phyloP scores from a whole-genome alignment of 1,139 yeast species.

The Geotrichum carabidarum region DNA sequence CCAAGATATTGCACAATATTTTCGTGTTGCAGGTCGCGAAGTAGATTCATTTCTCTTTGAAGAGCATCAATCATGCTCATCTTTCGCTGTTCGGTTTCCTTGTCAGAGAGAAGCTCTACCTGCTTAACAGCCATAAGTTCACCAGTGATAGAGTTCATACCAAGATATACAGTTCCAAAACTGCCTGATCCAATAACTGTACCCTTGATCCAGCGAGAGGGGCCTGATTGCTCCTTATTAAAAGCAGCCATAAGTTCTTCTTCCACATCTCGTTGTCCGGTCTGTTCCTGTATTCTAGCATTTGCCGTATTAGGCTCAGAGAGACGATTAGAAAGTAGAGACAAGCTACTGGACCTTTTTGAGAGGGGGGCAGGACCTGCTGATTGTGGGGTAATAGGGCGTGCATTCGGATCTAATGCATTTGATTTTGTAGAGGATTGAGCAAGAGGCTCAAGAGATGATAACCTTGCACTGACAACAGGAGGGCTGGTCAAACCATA shows the following conservation, averaged over 20 bases:
- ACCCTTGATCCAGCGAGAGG: conserved; percentile 82
- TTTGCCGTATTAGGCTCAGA: conserved; percentile 1
- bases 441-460: neutral
- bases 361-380: conserved; percentile 7
- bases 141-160: conserved; percentile 88
- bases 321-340: conserved; percentile 8
- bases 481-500: neutral
- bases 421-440: neutral
- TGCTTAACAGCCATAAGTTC: conserved; percentile 97
- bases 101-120: conserved; percentile 56
- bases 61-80: conserved; percentile 72
- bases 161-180: conserved; percentile 88
- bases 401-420: neutral
- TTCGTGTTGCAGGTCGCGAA: conserved; percentile 80
- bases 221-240: conserved; percentile 47
- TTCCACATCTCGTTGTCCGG: conserved; percentile 21
- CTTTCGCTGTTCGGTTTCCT: conserved; percentile 45
- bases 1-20: conserved; percentile 91
- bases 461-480: neutral
- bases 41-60: conserved; percentile 74
- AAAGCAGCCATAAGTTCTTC: conserved; percentile 39
- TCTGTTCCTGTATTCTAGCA: neutral
- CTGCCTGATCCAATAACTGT: conserved; percentile 92
- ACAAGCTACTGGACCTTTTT: conserved; percentile 19
- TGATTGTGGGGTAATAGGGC: conserved; percentile 19